phyloP scores from a whole-genome alignment of 805 yeast species.

The Ogataea glucozyma region DNA sequence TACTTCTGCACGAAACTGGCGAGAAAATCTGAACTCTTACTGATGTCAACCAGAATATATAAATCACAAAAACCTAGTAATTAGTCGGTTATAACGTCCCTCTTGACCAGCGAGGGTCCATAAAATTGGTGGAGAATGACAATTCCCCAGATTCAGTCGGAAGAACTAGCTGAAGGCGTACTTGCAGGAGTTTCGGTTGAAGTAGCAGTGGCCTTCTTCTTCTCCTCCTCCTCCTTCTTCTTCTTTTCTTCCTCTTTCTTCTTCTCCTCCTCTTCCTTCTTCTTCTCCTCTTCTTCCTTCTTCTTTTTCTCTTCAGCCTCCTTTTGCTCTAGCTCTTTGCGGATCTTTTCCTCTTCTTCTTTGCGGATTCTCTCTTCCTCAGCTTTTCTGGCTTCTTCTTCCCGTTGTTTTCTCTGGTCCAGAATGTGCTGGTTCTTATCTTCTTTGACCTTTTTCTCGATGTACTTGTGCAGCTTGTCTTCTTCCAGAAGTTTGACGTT shows the following conservation, averaged over 20 bases:
- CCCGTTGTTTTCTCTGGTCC: constrained; percentile 7
- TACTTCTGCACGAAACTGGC: too few species aligned
- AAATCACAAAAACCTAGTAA: too few species aligned
- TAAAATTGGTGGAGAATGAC: too few species aligned
- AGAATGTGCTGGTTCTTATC: constrained; percentile 5
- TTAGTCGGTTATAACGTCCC: too few species aligned
- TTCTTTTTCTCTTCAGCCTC: constrained; percentile 8
- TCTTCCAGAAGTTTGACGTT: constrained; percentile 9
- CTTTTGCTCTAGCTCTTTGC: constrained; percentile 5
- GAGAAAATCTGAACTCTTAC: too few species aligned
- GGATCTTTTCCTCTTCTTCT: constrained; percentile 5
- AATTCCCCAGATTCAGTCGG: too few species aligned
- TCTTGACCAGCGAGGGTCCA: too few species aligned
- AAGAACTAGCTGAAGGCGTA: too few species aligned
- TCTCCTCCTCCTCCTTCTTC: neutral
- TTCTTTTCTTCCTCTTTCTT: neutral
- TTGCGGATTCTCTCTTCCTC: constrained; percentile 5
- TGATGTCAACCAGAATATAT: too few species aligned
- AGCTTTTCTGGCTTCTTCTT: constrained; percentile 5
- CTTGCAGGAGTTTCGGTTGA: too few species aligned
- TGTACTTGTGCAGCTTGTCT: constrained; percentile 15
- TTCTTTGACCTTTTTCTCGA: constrained; percentile 9
- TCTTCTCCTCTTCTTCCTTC: constrained; percentile 3
- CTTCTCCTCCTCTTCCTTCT: constrained; percentile 4
- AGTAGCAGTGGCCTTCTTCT: neutral